Base-by-base conservation (phyloP, 1,284 basidiomycete species). In the Coniferiporia sulphurascens region DNA sequence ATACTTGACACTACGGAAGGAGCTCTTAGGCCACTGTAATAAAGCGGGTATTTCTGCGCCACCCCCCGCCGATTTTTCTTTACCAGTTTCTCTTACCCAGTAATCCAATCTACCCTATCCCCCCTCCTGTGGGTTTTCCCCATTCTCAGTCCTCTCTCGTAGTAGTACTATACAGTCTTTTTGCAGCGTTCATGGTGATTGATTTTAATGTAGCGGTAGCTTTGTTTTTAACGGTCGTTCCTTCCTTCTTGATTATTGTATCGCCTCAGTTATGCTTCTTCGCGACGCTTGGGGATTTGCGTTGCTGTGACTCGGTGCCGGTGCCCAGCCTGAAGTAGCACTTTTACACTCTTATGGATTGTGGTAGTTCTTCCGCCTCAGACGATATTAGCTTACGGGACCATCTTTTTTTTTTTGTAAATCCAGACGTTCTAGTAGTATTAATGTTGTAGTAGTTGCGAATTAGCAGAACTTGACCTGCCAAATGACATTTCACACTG, bases 41-140 rank as follows among this genome's bases (percentile, higher is more conserved):
- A 62, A 64, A 50, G 61, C 63, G 38, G 62, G 62, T 7, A 52
- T 67, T 12, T 52, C 60, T 19, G 56, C 59, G 12, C 65, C 65
- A 12, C 62, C 62, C 12, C 63, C 62, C 19, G 44, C 52, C 8
- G 38, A 27, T 35, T 61, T 52, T 48, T 3, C 56, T 34, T 41
- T 61, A 7, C 60, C 60, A 21, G 19, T 48, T 8, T 58, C 61
- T 15, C 48, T 57, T 5, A 27, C 27, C 21, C 55, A 34, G 9
- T 58, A 22, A 52, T 46, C 32, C 50, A 17, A 8, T 58, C 17
- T 19, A 7, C 22, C 19, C 21, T 19, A 22, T 13, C 15, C 49
- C 32, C 13, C n/a, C 21, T 58, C 35, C 53, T 52, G 21, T 13
- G 22, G 21, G 2, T 27, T 5, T 5, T 5, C 27, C 5, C 27